These are phyloP conservation scores for Sonneratia alba DNA, from an alignment of 345 rosid species.

Conservation along the genomic window DNA sequence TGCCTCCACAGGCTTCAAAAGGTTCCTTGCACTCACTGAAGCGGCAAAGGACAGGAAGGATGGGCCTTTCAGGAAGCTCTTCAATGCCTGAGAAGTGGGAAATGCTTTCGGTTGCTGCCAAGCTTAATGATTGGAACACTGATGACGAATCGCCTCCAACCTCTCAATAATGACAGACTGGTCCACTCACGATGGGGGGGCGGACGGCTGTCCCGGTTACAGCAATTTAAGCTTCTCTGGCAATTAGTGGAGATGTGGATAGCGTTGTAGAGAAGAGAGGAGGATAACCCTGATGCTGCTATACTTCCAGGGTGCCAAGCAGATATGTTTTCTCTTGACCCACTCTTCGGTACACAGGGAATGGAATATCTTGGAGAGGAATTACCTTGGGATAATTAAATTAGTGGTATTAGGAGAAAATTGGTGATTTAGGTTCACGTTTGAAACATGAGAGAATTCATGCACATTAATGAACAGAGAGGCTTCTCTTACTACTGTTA, in stretches of 20 bases:
- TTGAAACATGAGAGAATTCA: no score
- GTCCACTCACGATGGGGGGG: background rate
- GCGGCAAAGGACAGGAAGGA: constrained; percentile 97
- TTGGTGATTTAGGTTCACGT: no score
- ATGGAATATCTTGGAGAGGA: no score
- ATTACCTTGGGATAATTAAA: no score
- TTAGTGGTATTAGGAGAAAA: no score
- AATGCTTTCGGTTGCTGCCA: background rate
- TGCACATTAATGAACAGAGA: no score
- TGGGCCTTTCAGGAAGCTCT: constrained; percentile 92
- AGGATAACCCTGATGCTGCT: background rate
- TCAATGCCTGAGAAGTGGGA: constrained; percentile 39
- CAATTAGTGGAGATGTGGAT: background rate
- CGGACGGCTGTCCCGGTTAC: background rate
- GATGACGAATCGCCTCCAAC: background rate
- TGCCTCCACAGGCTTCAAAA: constrained; percentile 92
- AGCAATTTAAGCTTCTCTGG: background rate
- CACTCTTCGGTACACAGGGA: no score
- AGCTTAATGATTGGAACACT: background rate
- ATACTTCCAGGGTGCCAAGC: background rate
- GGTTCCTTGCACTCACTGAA: constrained; percentile 97
- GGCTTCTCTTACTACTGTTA: no score
- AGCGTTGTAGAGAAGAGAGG: background rate
- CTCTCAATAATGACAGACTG: background rate
- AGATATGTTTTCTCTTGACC: no score